Evolutionary conservation across 1,139 yeast species (phyloP), one percentile per base, ranked within the genome.

Genomic region (Taphrina communis): DNA sequence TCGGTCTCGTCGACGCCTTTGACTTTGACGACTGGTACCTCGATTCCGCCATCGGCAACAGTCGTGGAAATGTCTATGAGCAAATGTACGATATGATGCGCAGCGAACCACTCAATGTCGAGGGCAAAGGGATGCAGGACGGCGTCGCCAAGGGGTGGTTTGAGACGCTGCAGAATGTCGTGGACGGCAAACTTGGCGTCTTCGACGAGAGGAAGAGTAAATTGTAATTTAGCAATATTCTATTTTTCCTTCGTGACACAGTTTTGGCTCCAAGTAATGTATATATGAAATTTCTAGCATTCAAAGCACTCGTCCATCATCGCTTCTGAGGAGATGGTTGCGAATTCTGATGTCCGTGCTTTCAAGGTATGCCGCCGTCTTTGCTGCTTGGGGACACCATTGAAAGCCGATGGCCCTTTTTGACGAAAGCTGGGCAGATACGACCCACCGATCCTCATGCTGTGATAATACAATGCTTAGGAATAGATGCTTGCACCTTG

Each of bases 1-100:
- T 91, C 77, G 90, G 90, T 25, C 82, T 90, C 75, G 89, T 96
- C n/a, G 98, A 93, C 79, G 85, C 97, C 6, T 93, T 93, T 84
- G 88, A 88, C 80, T 84, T 89, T 76, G 86, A 93, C 51, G 97
- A 93, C 79, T 89, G 85, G 81, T 85, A 89, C 80, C 84, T 93
- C 77, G 90, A 92, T 80, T 86, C 97, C 1, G 88, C 97, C 44
- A 84, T 93, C 72, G 98, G 97, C 72, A 84, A 82, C 75, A 88
- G 85, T 79, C 87, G 90, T 75, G 98, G 98, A 73, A 89, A 93
- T 77, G 87, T 90, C 69, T 93, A 92, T 81, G 88, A 87, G 78
- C 86, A 90, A 79, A 91, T 91, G 74, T 80, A 79, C 71, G 76
- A 75, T 66, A 80, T 80, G 76, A 82, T 80, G 67, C 53, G 67